phyloP scores from a whole-genome alignment of 1,139 yeast species.

The Geotrichum restrictum region DNA sequence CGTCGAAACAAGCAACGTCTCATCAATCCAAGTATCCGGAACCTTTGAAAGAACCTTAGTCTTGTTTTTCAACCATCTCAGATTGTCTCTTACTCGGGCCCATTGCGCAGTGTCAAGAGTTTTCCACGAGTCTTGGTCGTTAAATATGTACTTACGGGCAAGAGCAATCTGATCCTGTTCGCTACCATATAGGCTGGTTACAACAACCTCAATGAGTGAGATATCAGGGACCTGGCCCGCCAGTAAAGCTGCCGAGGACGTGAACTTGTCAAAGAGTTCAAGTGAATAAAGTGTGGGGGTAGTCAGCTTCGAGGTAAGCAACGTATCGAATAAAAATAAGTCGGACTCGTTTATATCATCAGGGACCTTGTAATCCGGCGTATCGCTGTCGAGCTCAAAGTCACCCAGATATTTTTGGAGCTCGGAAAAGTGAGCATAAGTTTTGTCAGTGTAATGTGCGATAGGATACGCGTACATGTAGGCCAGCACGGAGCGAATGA shows the following conservation, averaged over 20 bases:
- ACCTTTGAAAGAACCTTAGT: slow-evolving; percentile 22
- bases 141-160: slow-evolving; percentile 14
- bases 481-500: slow-evolving; percentile 10
- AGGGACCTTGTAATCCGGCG: slow-evolving; percentile 19
- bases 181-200: slow-evolving; percentile 19
- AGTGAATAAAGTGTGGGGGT: slow-evolving; percentile 12
- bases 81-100: slow-evolving; percentile 8
- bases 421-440: slow-evolving; percentile 18
- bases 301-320: slow-evolving; percentile 10
- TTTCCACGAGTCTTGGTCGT: slow-evolving; percentile 8
- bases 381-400: slow-evolving; percentile 19
- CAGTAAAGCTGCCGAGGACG: slow-evolving; percentile 16
- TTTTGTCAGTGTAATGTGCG: slow-evolving; percentile 9
- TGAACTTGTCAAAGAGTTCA: slow-evolving; percentile 16
- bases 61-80: slow-evolving; percentile 25
- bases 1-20: slow-evolving; percentile 21
- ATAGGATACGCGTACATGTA: slow-evolving; percentile 17
- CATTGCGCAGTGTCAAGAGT: slow-evolving; percentile 9
- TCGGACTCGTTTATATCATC: slow-evolving; percentile 14
- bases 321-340: slow-evolving; percentile 12
- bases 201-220: slow-evolving; percentile 18
- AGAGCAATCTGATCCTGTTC: slow-evolving; percentile 20
- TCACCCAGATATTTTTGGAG: slow-evolving; percentile 16
- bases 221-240: slow-evolving; percentile 7
- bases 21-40: slow-evolving; percentile 25